A percentile compares a stretch with the other conserved stretches of the same genome.
Evolutionary conservation across 2,329 filamentous ascomycete genomes (phyloP).

Genomic region (Aspergillus vadensis): DNA sequence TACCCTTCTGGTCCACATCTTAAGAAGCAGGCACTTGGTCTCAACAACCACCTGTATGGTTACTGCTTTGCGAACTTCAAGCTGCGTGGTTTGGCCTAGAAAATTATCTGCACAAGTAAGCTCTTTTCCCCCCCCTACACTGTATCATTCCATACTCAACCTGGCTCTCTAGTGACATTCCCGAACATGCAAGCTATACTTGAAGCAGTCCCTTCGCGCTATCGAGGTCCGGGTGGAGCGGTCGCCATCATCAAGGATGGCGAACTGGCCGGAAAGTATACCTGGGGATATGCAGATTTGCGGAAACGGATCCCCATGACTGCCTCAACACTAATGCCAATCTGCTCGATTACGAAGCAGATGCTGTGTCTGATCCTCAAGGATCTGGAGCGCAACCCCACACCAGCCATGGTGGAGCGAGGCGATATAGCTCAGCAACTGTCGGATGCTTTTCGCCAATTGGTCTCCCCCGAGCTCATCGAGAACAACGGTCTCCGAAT

Average conservation of each 20-base stretch:
- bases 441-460: conserved; percentile 27
- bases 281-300: conserved; percentile 50
- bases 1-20: background rate
- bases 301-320: conserved; percentile 41
- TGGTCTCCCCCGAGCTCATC: conserved; percentile 21
- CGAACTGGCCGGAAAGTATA: conserved; percentile 40
- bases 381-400: conserved; percentile 39
- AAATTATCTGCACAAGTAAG: background rate
- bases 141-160: background rate
- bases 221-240: conserved; percentile 47
- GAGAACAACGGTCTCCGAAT: conserved; percentile 37
- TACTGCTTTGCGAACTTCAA: background rate
- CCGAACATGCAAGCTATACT: conserved; percentile 19
- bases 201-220: conserved; percentile 22
- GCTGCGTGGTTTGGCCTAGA: too few relatives aligned
- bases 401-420: conserved; percentile 29
- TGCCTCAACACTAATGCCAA: conserved; percentile 43
- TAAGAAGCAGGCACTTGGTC: too few relatives aligned
- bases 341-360: conserved; percentile 53
- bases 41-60: too few relatives aligned
- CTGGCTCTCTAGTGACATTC: background rate
- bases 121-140: background rate
- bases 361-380: conserved; percentile 44
- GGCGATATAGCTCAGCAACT: conserved; percentile 37
- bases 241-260: conserved; percentile 49